These are phyloP conservation scores for Metschnikowia similis DNA, from an alignment of 805 yeast species.

Conservation along the genomic window DNA sequence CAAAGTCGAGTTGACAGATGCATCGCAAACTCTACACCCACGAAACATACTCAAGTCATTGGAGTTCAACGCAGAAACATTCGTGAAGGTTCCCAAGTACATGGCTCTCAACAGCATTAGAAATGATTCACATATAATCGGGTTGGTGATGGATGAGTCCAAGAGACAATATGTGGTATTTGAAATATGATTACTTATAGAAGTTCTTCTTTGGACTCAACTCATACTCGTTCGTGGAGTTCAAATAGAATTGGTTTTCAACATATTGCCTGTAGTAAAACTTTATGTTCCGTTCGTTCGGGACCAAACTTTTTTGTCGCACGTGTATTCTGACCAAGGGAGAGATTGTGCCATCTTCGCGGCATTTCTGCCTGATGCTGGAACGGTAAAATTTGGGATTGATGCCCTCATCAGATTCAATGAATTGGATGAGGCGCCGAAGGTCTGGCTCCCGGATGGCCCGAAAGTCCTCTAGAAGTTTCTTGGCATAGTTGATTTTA, in stretches of 20 bases:
- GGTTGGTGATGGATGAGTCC: conserved; percentile 38
- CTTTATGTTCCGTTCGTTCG: conserved; percentile 27
- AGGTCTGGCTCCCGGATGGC: conserved; percentile 23
- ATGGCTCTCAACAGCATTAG: conserved; percentile 28
- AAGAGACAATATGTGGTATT: conserved; percentile 38
- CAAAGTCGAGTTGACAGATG: background rate
- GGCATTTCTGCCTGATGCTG: conserved; percentile 22
- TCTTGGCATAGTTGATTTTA: conserved; percentile 23
- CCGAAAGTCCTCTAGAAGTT: conserved; percentile 12
- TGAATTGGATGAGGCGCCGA: conserved; percentile 16
- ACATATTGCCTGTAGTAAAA: conserved; percentile 26
- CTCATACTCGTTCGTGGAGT: conserved; percentile 15
- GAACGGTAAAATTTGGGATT: conserved; percentile 26
- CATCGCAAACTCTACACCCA: background rate
- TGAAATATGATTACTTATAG: conserved; percentile 31
- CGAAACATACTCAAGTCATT: conserved; percentile 15
- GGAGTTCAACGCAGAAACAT: conserved; percentile 3
- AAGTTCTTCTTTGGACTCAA: conserved; percentile 25
- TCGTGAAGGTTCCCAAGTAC: conserved; percentile 24
- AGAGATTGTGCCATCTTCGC: conserved; percentile 13
- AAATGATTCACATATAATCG: conserved; percentile 20
- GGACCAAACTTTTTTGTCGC: conserved; percentile 25
- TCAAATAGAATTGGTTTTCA: conserved; percentile 27
- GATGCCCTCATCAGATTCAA: conserved; percentile 8
- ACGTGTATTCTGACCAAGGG: conserved; percentile 18